Base-by-base conservation (phyloP, 2,329 filamentous ascomycete species). In the Fusarium nisikadoi region DNA sequence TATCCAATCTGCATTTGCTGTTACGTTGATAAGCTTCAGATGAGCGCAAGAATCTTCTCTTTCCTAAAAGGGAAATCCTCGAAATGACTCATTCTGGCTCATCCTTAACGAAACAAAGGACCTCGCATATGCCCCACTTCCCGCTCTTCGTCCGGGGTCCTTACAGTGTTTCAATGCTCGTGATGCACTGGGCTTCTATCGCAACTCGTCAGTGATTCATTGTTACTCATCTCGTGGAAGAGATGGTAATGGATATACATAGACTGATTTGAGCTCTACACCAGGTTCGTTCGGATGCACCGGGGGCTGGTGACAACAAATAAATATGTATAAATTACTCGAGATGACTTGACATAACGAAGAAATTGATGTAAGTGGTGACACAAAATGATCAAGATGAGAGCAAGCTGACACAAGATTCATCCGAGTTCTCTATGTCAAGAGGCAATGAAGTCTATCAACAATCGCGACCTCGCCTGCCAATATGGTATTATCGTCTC, bases 81-180 rank as follows among this genome's bases (percentile, higher is more conserved):
- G 49, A 62, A 76, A 80, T 81, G 79, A 80, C 60, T 81, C 79
- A 81, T 79, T 79, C 68, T 79, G 65, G 74, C 73, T 80, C 79
- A 80, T 73, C 31, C 63, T 74, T 70, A 62, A 52, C 60, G 59
- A 42, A 42, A 46, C 47, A 60, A 35, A 33, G 5, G 55, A 29
- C 45, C 50, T 42, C 58, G 43, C 33, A 33, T 10, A 14, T 2
- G 4, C 35, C 42, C 65, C 70, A 69, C 68, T 57, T 69, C 49
- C 60, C 57, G 56, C 38, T 10, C 23, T 19, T 25, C 6, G 29
- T 47, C 12, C 4, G 20, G 52, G 54, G 39, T 33, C 29, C 14
- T 35, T 49, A 75, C 62, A 70, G 64, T 73, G 62, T 20, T 23
- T 33, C 5, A 3, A 7, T 4, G 23, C 19, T 27, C 13, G 14